These are phyloP conservation scores for Trichoderma endophyticum DNA, from an alignment of 2,329 filamentous ascomycete genomes.

Conservation along the genomic window DNA sequence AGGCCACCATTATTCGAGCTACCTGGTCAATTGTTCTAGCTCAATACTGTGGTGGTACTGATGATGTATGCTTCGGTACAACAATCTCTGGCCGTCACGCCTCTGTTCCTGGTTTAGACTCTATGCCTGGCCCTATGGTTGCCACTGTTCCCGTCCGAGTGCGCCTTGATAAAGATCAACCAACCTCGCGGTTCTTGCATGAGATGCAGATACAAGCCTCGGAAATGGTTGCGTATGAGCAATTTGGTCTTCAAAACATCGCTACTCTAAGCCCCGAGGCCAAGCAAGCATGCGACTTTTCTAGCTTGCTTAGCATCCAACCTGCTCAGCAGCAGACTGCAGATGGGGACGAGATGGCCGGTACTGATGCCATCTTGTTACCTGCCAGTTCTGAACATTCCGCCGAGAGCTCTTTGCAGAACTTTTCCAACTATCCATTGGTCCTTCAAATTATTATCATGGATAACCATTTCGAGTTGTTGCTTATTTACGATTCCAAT, in stretches of 20 bases:
- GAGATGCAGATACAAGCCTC: constrained; percentile 25
- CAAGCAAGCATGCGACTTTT: constrained; percentile 18
- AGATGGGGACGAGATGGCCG: background rate
- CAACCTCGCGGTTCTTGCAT: constrained; percentile 17
- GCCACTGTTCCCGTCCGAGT: constrained; percentile 15
- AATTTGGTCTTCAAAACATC: constrained; percentile 32
- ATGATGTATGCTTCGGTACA: constrained; percentile 24
- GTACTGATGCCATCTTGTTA: background rate
- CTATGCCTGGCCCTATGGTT: constrained; percentile 16
- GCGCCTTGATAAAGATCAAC: constrained; percentile 5
- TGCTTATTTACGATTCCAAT: constrained; percentile 8
- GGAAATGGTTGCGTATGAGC: constrained; percentile 27
- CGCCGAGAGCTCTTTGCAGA: constrained; percentile 10
- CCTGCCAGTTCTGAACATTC: background rate
- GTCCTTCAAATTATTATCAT: constrained; percentile 1
- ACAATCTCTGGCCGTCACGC: constrained; percentile 21
- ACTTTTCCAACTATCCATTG: constrained; percentile 11
- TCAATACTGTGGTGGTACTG: constrained; percentile 8
- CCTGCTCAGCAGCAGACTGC: background rate
- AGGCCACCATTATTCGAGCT: constrained; percentile 22
- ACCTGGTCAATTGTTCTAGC: constrained; percentile 25
- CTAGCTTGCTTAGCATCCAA: constrained; percentile 18
- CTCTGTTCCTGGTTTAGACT: constrained; percentile 8
- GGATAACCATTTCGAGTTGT: background rate
- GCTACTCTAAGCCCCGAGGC: constrained; percentile 15